Conservation (phyloP, 768 basidiomycete species). For the Collybia sp. region DNA sequence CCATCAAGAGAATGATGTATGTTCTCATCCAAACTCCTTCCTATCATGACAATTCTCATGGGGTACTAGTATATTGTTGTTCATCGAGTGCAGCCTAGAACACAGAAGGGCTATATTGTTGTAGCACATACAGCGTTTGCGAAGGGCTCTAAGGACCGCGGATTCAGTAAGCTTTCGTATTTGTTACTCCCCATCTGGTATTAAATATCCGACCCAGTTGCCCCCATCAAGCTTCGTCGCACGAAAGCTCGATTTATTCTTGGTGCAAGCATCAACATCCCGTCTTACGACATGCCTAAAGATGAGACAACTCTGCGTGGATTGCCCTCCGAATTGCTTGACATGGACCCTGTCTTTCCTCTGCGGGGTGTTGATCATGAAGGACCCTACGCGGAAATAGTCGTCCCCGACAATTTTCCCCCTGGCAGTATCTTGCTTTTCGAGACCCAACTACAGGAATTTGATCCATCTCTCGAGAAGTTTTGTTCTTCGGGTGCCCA, state of each 20-base stretch:
- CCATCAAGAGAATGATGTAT: constrained; percentile 92
- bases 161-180: constrained; percentile 52
- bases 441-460: constrained; percentile 74
- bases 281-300: constrained; percentile 48
- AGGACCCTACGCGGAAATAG: constrained; percentile 72
- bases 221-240: constrained; percentile 77
- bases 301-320: constrained; percentile 60
- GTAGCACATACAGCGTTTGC: constrained; percentile 90
- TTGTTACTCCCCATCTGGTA: background rate
- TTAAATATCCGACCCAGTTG: constrained; percentile 42
- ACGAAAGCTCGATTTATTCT: constrained; percentile 78
- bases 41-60: background rate
- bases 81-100: constrained; percentile 85
- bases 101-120: constrained; percentile 89
- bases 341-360: constrained; percentile 56
- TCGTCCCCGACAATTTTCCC: constrained; percentile 88
- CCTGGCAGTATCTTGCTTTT: constrained; percentile 95
- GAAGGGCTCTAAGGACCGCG: constrained; percentile 78
- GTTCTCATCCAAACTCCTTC: constrained; percentile 20
- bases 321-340: constrained; percentile 62
- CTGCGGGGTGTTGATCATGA: constrained; percentile 59
- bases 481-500: constrained; percentile 71
- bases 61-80: constrained; percentile 79
- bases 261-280: constrained; percentile 70
- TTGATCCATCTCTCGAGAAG: constrained; percentile 65